Conservation (phyloP, 2,329 filamentous ascomycete genomes). For the Epichloe aotearoae region DNA sequence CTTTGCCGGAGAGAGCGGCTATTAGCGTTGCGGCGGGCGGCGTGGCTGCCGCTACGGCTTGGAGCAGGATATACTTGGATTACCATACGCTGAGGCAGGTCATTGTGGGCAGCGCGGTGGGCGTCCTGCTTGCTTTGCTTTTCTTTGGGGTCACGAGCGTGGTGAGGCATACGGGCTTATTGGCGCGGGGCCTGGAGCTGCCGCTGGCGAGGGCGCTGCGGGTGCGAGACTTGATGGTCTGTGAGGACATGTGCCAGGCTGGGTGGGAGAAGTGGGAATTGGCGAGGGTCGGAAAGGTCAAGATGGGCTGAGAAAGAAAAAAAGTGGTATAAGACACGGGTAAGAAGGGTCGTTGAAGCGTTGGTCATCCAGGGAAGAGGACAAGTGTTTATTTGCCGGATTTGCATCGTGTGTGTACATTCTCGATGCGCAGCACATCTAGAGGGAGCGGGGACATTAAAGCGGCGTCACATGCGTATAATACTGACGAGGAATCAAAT, state of each 20-base stretch:
- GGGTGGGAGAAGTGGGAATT: slow-evolving; percentile 89
- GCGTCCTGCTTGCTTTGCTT: slow-evolving; percentile 52
- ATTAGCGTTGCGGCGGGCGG: slow-evolving; percentile 41
- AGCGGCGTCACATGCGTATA: too few species aligned
- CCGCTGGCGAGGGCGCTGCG: slow-evolving; percentile 52
- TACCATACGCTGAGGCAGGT: slow-evolving; percentile 90
- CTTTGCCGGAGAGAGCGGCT: slow-evolving; percentile 44
- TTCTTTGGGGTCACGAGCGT: slow-evolving; percentile 70
- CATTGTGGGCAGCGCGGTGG: slow-evolving; percentile 61
- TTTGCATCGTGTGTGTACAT: too few species aligned
- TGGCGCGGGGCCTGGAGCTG: slow-evolving; percentile 60
- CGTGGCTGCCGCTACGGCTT: slow-evolving; percentile 57
- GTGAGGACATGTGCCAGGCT: slow-evolving; percentile 79
- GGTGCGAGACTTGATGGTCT: slow-evolving; percentile 70
- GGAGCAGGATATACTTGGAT: slow-evolving; percentile 76
- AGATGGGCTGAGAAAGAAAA: slow-evolving; percentile 4
- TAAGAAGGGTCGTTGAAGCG: too few species aligned
- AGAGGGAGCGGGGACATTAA: too few species aligned
- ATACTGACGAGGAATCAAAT: not conserved
- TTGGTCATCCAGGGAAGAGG: too few species aligned
- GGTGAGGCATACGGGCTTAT: slow-evolving; percentile 51
- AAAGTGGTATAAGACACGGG: not conserved
- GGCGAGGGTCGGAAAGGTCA: slow-evolving; percentile 21
- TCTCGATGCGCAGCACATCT: too few species aligned
- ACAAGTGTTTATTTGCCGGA: too few species aligned